Base-by-base conservation (phyloP, 345 rosid species). In the Corchorus capsularis region DNA sequence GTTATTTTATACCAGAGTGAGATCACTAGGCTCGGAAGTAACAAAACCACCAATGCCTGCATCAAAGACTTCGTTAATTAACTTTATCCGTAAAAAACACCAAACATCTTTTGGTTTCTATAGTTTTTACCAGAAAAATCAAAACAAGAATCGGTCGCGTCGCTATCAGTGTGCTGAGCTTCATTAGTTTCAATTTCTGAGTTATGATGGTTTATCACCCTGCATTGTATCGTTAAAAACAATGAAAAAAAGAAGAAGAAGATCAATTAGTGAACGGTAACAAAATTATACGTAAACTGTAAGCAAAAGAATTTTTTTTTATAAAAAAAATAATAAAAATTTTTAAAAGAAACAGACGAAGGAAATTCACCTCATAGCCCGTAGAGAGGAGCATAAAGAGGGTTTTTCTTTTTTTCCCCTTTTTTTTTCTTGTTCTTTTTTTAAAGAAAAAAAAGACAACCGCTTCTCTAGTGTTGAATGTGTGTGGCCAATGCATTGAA, bases 31-130 rank as follows among this genome's bases (percentile, higher is more conserved):
- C 85, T 62, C 1, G 87, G 85, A 32, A 84, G 68, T 0, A 87
- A 1, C 82, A 89, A 45, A 45, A 85, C 77, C 19, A 66, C 72
- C 10, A 82, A 14, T 55, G 80, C 77, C 92, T 89, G 79, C 71
- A 52, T 52, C 8, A 8, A 0, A 34, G 8, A 46, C n/a, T 10
- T 20, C 4, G 16, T 12, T 12, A 4, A 12, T 34, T 7, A 39
- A 39, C 43, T 39, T 39, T 39, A 39, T 39, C 43, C 5, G 43
- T 6, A 39, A 39, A 39, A 39, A n/a, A n/a, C n/a, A 39, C 6
- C 5, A 39, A 39, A 39, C 5, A 39, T 39, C 4, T 39, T 3
- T 68, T 46, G 16, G 20, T 8, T 10, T 19, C 7, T n/a, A 46
- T n/a, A 46, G 32, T 9, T n/a, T 32, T 70, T 53, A 85, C 87